phyloP scores from a whole-genome alignment of 2,329 filamentous ascomycete species.

The Didymella segeticola region DNA sequence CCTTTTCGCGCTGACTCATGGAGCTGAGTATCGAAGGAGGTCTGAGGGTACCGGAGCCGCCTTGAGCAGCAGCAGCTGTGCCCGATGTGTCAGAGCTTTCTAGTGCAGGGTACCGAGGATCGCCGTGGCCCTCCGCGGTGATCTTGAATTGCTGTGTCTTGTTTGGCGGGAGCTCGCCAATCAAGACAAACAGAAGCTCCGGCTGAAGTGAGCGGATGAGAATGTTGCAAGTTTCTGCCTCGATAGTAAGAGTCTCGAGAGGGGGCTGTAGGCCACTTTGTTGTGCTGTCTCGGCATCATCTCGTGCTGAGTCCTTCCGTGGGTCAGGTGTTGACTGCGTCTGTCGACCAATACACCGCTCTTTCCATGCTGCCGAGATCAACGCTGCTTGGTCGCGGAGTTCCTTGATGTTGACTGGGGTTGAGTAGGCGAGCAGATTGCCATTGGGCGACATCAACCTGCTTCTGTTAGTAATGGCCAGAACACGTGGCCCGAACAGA shows the following conservation, averaged over 20 bases:
- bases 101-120: conserved; percentile 46
- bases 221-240: conserved; percentile 55
- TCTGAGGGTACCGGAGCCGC: conserved; percentile 22
- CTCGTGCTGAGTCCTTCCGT: conserved; percentile 17
- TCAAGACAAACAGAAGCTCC: conserved; percentile 55
- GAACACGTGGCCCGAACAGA: neutral
- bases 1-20: conserved; percentile 47
- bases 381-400: conserved; percentile 58
- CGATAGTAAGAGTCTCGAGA: conserved; percentile 56
- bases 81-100: conserved; percentile 14
- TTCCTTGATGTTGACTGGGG: conserved; percentile 56
- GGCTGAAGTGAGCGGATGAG: conserved; percentile 56
- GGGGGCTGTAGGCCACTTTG: conserved; percentile 23
- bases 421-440: conserved; percentile 58
- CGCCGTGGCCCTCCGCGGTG: conserved; percentile 52
- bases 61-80: conserved; percentile 12
- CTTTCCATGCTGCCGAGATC: conserved; percentile 59
- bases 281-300: conserved; percentile 14
- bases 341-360: conserved; percentile 42
- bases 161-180: conserved; percentile 55
- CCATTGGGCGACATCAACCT: conserved; percentile 60
- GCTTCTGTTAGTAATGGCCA: conserved; percentile 14
- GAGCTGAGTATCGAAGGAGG: conserved; percentile 45
- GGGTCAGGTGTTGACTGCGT: conserved; percentile 19
- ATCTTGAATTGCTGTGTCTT: conserved; percentile 50